phyloP scores from a whole-genome alignment of 2,329 filamentous ascomycete genomes.

The Westerdykella aurantiaca region DNA sequence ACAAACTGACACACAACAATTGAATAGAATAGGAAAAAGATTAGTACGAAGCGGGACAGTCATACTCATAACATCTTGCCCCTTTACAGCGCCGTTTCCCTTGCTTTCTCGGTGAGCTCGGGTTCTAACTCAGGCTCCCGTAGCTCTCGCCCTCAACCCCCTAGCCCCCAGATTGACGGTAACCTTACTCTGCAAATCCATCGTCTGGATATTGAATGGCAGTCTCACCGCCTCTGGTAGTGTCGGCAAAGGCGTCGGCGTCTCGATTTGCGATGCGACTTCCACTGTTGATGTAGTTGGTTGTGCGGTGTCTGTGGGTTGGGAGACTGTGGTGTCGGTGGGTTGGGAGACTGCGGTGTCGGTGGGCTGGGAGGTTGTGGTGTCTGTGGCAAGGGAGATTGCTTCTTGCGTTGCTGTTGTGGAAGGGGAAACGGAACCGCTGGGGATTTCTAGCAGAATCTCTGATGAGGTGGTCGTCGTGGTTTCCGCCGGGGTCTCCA shows the following conservation, averaged over 20 bases:
- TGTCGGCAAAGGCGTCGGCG: constrained; percentile 1
- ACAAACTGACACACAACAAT: too few relatives aligned
- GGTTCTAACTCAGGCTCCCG: not conserved
- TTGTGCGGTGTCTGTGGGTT: not conserved
- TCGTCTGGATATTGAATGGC: constrained; percentile 33
- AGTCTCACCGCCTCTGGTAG: constrained; percentile 10
- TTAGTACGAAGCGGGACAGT: too few relatives aligned
- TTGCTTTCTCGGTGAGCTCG: not conserved
- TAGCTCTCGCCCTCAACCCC: constrained; percentile 15
- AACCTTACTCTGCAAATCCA: constrained; percentile 30
- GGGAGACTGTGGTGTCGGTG: not conserved
- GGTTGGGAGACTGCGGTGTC: not conserved
- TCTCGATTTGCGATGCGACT: not conserved
- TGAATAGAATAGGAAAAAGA: too few relatives aligned
- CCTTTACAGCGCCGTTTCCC: not conserved
- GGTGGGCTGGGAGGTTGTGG: not conserved
- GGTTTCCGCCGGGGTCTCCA: too few relatives aligned
- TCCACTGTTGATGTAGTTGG: not conserved
- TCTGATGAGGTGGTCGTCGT: too few relatives aligned
- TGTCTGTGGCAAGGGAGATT: not conserved
- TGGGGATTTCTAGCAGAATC: not conserved
- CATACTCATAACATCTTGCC: too few relatives aligned
- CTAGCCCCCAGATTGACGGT: constrained; percentile 31
- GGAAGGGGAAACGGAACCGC: not conserved
- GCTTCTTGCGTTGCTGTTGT: not conserved